Evolutionary conservation across 176 grass and related monocot genomes (phyloP).

Genomic region (Hordeum marinum): DNA sequence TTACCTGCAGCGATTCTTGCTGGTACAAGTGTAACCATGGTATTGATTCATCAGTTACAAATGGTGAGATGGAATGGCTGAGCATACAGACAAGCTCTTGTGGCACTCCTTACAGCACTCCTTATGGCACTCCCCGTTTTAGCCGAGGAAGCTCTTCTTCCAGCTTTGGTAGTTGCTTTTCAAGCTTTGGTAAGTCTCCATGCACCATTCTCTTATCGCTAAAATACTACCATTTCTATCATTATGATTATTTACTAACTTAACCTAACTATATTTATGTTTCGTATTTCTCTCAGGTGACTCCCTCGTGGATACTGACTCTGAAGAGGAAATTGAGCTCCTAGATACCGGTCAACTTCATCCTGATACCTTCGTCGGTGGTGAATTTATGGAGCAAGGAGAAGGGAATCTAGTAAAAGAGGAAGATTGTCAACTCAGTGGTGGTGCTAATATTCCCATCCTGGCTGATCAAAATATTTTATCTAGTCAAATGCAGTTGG

Average conservation of each 20-base stretch:
- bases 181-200: conserved; percentile 50
- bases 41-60: conserved; percentile 25
- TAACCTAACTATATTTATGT: conserved; percentile 7
- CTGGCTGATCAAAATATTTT: conserved; percentile 16
- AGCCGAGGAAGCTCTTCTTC: conserved; percentile 62
- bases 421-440: conserved; percentile 8
- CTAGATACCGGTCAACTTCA: conserved; percentile 37
- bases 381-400: conserved; percentile 11
- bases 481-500: conserved; percentile 8
- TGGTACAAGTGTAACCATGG: conserved; percentile 11
- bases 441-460: conserved; percentile 19
- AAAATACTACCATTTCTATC: neutral
- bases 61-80: conserved; percentile 20
- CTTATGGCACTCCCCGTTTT: conserved; percentile 51
- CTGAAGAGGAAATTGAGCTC: conserved; percentile 37
- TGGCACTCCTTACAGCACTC: conserved; percentile 53
- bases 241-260: conserved; percentile 5
- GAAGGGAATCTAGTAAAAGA: conserved; percentile 4
- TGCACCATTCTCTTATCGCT: conserved; percentile 4
- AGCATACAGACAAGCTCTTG: conserved; percentile 24
- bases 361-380: conserved; percentile 1
- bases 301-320: conserved; percentile 31
- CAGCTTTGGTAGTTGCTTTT: conserved; percentile 66
- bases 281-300: conserved; percentile 42
- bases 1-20: conserved; percentile 33